Percentiles rank a stretch among this genome's conserved stretches.
phyloP scores from a whole-genome alignment of 148 eudicot genomes.

The Diospyros kaki region DNA sequence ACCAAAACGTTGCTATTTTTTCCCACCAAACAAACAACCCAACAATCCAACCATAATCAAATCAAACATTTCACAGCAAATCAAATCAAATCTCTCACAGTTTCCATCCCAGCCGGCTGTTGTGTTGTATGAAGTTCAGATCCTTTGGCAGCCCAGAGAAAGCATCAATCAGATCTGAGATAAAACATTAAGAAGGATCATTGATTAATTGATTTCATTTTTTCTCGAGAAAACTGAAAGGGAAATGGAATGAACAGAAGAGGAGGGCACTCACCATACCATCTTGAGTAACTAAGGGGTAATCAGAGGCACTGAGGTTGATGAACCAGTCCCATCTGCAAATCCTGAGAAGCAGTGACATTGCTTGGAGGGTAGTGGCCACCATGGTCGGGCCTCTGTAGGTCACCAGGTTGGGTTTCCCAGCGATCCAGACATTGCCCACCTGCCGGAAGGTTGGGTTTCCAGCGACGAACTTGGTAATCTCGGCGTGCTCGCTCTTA shows the following conservation, averaged over 20 bases:
- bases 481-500: constrained; percentile 46
- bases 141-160: constrained; percentile 75
- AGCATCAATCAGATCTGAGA: constrained; percentile 82
- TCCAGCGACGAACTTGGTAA: constrained; percentile 49
- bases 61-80: no score
- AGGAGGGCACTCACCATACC: constrained; percentile 86
- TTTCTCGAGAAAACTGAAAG: no score
- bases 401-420: constrained; percentile 71
- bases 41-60: not conserved
- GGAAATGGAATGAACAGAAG: not conserved
- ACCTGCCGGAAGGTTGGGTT: constrained; percentile 43
- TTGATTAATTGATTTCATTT: no score
- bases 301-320: constrained; percentile 97
- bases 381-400: constrained; percentile 96
- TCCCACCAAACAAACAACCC: not conserved
- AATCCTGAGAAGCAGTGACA: constrained; percentile 61
- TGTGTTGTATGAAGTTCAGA: constrained; percentile 79
- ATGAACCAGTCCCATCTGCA: constrained; percentile 90
- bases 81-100: constrained; percentile 36
- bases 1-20: not conserved
- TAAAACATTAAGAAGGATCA: not conserved
- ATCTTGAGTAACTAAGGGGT: constrained; percentile 95
- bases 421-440: constrained; percentile 84
- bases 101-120: constrained; percentile 90
- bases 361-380: constrained; percentile 73